These are phyloP conservation scores for Lachnellula occidentalis DNA, from an alignment of 2,329 filamentous ascomycete genomes.

Conservation along the genomic window DNA sequence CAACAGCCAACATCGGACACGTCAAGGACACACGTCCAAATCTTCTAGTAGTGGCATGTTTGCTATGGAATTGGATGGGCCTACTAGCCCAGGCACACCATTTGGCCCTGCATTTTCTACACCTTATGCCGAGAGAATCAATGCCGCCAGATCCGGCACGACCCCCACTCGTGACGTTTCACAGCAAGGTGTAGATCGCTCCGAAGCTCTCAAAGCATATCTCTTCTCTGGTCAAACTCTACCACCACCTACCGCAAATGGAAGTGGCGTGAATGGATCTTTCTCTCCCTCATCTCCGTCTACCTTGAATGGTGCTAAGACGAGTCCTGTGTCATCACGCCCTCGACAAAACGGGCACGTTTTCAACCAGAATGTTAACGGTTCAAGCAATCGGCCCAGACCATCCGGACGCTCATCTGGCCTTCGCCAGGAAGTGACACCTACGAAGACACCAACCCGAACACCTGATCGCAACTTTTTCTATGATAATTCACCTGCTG, in stretches of 20 bases:
- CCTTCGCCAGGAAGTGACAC: slow-evolving; percentile 30
- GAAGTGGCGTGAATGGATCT: background rate
- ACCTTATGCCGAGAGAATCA: slow-evolving; percentile 56
- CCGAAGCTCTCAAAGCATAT: slow-evolving; percentile 52
- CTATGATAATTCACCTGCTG: slow-evolving; percentile 19
- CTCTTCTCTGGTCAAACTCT: slow-evolving; percentile 41
- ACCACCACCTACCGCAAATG: slow-evolving; percentile 8
- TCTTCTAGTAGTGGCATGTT: slow-evolving; percentile 53
- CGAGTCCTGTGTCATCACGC: slow-evolving; percentile 9
- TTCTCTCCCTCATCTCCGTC: slow-evolving; percentile 4
- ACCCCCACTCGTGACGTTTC: slow-evolving; percentile 8
- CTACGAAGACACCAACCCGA: slow-evolving; percentile 26
- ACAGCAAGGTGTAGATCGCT: slow-evolving; percentile 21
- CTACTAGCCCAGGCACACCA: slow-evolving; percentile 43
- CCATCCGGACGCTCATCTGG: slow-evolving; percentile 25
- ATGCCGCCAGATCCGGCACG: slow-evolving; percentile 40
- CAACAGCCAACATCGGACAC: slow-evolving; percentile 30
- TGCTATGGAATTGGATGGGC: slow-evolving; percentile 61
- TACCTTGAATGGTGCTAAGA: slow-evolving; percentile 8
- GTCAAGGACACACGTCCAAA: slow-evolving; percentile 39
- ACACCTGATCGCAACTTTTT: slow-evolving; percentile 19
- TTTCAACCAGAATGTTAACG: slow-evolving; percentile 12
- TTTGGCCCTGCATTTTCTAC: slow-evolving; percentile 66
- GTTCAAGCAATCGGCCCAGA: slow-evolving; percentile 11
- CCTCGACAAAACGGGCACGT: slow-evolving; percentile 13